A percentile compares a stretch with the other conserved stretches of the same genome.
Conservation (phyloP, 2,329 filamentous ascomycete genomes). For the Dothistroma pini region DNA sequence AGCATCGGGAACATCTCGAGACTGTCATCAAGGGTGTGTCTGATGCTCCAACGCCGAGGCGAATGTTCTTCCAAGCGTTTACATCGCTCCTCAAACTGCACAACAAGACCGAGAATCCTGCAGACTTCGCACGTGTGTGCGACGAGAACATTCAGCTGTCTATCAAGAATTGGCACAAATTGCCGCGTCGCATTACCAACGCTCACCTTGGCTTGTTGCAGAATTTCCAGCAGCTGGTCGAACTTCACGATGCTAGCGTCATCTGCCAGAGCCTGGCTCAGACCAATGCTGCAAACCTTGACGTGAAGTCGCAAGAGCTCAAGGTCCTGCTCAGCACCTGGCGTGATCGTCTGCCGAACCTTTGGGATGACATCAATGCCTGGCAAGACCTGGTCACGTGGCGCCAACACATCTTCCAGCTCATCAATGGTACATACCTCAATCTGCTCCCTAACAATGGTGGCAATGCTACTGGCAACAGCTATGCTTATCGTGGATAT, state of each 20-base stretch:
- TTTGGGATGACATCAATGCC: conserved; percentile 99
- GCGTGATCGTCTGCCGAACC: conserved; percentile 91
- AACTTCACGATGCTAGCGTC: conserved; percentile 94
- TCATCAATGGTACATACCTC: conserved; percentile 94
- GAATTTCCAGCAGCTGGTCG: conserved; percentile 96
- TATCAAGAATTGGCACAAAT: conserved; percentile 97
- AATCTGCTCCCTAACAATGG: conserved; percentile 74
- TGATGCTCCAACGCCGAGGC: conserved; percentile 89
- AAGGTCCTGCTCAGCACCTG: conserved; percentile 92
- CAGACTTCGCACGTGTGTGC: conserved; percentile 83
- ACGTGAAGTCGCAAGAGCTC: conserved; percentile 90
- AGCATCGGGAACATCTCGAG: conserved; percentile 85
- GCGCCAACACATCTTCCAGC: conserved; percentile 96
- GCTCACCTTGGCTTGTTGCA: conserved; percentile 93
- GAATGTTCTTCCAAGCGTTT: conserved; percentile 97
- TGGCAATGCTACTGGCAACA: conserved; percentile 76
- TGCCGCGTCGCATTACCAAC: conserved; percentile 89
- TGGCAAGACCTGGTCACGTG: conserved; percentile 99
- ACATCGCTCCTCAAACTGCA: conserved; percentile 95
- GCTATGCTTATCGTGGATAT: conserved; percentile 93
- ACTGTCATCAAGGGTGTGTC: conserved; percentile 94
- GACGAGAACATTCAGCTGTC: conserved; percentile 97
- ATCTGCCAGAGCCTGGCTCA: conserved; percentile 87
- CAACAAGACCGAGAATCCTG: conserved; percentile 73
- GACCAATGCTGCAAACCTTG: conserved; percentile 80